Evolutionary conservation across 2,329 filamentous ascomycete species (phyloP), one percentile per base, ranked within the genome.

Genomic region (Cladophialophora psammophila): DNA sequence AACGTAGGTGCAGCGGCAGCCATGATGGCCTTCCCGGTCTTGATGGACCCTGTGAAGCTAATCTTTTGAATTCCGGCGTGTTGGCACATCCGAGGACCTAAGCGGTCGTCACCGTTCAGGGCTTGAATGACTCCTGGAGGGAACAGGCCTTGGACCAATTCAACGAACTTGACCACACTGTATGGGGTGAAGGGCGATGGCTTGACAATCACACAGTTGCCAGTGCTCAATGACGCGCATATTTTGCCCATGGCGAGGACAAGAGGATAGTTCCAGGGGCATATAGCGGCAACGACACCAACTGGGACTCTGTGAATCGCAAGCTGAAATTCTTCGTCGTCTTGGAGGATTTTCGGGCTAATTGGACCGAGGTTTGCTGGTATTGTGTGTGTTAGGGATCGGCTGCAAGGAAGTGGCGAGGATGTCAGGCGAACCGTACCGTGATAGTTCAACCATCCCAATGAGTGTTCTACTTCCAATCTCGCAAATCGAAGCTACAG

Each of bases 121-220:
- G 80, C 84, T 72, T 89, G 87, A 1, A 90, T 74, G n/a, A 90
- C 85, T 35, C 88, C 88, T 0, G 85, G 83, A 1, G 86, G 86
- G 75, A 89, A 86, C 76, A 88, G 78, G 13, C 81, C 73, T 63
- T 84, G 80, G 0, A 82, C 86, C 2, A 90, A 74, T 75, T 90
- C 87, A 12, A 81, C 83, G 13, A 88, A 72, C 75, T 90, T 90
- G 32, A 90, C 78, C 3, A 79, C 78, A 2, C 81, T 82, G 48
- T 53, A 53, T 12, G 50, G 50, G n/a, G 50, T 20, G 20, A 20
- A 53, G 5, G 50, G 50, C 60, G 84, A 85, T 2, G 86, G 81
- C 77, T 89, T 89, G 32, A 88, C 76, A 10, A 89, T 80, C 9
- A 88, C 76, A 0, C 84, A 84, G 72, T 88, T 88, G 35, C 85